Evolutionary conservation across 106 monocot species (phyloP).

Genomic region (Allium sativum): DNA sequence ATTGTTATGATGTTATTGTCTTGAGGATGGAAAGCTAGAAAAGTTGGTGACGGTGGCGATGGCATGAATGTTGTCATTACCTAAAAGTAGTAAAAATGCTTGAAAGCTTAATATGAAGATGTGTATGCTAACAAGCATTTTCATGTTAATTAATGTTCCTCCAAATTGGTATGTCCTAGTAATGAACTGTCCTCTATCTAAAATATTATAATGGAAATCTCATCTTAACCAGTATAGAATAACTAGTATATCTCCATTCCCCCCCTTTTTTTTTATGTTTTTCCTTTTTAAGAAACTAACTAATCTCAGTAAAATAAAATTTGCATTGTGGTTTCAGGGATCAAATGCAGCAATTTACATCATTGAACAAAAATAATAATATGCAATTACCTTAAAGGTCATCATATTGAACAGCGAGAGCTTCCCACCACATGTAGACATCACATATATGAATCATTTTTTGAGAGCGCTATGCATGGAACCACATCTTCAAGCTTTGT

Average conservation of each 20-base stretch:
- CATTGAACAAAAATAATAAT: neutral
- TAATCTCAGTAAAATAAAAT: too few species aligned
- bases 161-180: too few species aligned
- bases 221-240: too few species aligned
- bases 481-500: constrained; percentile 26
- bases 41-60: constrained; percentile 85
- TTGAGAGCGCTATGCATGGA: constrained; percentile 21
- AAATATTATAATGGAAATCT: too few species aligned
- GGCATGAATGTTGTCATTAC: constrained; percentile 90
- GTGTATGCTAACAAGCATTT: too few species aligned
- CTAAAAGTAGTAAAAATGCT: constrained; percentile 13
- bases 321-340: neutral
- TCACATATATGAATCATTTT: constrained; percentile 29
- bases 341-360: neutral
- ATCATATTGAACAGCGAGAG: constrained; percentile 29
- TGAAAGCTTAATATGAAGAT: too few species aligned
- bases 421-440: constrained; percentile 29
- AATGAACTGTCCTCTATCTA: too few species aligned
- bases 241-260: too few species aligned
- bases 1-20: constrained; percentile 94
- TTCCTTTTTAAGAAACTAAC: too few species aligned
- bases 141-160: too few species aligned
- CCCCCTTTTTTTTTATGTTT: too few species aligned
- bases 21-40: constrained; percentile 95
- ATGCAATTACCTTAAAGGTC: constrained; percentile 17